Percentiles rank a stretch among this genome's conserved stretches.
phyloP scores from a whole-genome alignment of 2,329 filamentous ascomycete genomes.

The Apiospora marii region DNA sequence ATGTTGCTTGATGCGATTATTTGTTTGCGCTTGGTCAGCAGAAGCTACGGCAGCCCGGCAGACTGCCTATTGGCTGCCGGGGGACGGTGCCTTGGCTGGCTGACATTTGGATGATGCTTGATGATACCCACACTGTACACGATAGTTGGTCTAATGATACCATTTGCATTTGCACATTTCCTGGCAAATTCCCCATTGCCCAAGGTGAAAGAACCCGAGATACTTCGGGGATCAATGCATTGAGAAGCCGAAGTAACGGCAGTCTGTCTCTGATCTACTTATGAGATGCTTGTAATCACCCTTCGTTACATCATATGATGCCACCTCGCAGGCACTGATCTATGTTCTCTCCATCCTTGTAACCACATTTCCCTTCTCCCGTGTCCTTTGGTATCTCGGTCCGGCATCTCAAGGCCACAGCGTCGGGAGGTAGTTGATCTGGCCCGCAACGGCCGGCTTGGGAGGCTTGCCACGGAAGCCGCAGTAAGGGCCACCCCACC shows the following conservation, averaged over 20 bases:
- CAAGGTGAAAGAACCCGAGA: too few relatives aligned
- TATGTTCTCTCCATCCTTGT: not conserved
- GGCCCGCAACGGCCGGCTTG: not conserved
- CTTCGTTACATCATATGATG: not conserved
- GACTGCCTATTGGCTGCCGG: not conserved
- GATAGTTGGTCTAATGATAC: not conserved
- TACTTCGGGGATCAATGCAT: not conserved
- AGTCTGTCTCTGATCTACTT: not conserved
- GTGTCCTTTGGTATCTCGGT: not conserved
- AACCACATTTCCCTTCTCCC: not conserved
- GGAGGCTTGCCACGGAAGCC: not conserved
- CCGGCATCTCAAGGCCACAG: not conserved
- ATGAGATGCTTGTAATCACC: not conserved
- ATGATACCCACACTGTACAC: conserved; percentile 10
- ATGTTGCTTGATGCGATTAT: not conserved
- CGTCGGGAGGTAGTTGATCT: not conserved
- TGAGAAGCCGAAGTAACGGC: not conserved
- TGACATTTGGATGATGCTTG: not conserved
- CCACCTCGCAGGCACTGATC: not conserved
- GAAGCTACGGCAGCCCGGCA: not conserved
- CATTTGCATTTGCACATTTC: not conserved
- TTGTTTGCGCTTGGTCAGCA: not conserved
- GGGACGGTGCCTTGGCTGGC: not conserved
- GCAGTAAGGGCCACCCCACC: conserved; percentile 22
- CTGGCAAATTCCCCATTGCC: not conserved